phyloP scores from a whole-genome alignment of 768 basidiomycete genomes.

The Kwoniella sp. region DNA sequence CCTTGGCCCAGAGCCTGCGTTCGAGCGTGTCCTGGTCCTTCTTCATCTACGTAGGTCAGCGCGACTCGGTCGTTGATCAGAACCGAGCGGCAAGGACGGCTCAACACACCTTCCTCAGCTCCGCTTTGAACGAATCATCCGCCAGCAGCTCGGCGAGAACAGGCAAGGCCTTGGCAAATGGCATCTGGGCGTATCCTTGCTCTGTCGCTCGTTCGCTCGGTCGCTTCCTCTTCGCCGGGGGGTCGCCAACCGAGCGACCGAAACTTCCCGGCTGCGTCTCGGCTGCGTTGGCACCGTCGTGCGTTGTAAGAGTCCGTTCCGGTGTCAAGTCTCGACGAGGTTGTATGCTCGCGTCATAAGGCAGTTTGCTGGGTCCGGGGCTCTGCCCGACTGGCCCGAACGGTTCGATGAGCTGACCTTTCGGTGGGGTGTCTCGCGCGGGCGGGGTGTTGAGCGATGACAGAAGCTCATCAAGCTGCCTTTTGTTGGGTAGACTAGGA shows the following conservation, averaged over 20 bases:
- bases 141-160: slow-evolving; percentile 26
- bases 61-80: neutral
- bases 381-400: slow-evolving; percentile 26
- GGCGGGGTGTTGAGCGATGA: slow-evolving; percentile 25
- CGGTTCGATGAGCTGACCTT: slow-evolving; percentile 20
- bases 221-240: slow-evolving; percentile 1
- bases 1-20: slow-evolving; percentile 36
- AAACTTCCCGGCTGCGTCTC: neutral
- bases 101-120: slow-evolving; percentile 37
- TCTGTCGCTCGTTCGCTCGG: slow-evolving; percentile 14
- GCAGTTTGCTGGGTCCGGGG: slow-evolving; percentile 1
- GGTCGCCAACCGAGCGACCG: neutral
- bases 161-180: slow-evolving; percentile 34
- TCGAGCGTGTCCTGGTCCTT: slow-evolving; percentile 41
- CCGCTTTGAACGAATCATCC: slow-evolving; percentile 31
- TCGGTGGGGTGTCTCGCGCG: neutral
- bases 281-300: neutral
- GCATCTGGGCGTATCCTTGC: slow-evolving; percentile 12
- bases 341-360: too few relatives aligned
- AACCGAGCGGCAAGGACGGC: neutral
- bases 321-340: too few relatives aligned
- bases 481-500: slow-evolving; percentile 18
- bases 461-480: slow-evolving; percentile 38
- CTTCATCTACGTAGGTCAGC: slow-evolving; percentile 31
- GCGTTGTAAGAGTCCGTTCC: neutral